Percentiles rank a stretch among this genome's conserved stretches.
Evolutionary conservation across 129 eudicot genomes (phyloP).

Genomic region (Chrysanthemum lavandulifolium): DNA sequence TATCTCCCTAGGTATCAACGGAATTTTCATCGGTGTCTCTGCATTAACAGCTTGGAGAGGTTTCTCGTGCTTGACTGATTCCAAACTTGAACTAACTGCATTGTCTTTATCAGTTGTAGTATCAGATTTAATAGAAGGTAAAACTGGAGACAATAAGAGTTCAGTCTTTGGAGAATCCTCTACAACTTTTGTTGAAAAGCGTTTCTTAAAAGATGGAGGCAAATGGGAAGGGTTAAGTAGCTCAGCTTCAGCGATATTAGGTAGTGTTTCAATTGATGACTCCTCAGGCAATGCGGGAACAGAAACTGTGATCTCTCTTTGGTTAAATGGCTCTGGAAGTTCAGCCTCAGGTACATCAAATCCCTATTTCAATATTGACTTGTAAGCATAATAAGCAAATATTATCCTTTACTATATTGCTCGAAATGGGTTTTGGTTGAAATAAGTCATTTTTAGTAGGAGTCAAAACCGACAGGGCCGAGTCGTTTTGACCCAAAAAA

Average conservation of each 20-base stretch:
- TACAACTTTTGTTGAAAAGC: slow-evolving; percentile 36
- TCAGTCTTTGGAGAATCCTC: slow-evolving; percentile 28
- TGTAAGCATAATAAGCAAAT: slow-evolving; percentile 10
- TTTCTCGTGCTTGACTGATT: slow-evolving; percentile 10
- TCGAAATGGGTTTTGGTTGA: not conserved
- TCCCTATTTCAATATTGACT: slow-evolving; percentile 33
- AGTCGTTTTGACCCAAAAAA: not conserved
- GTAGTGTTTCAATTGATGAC: slow-evolving; percentile 14
- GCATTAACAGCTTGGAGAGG: slow-evolving; percentile 17
- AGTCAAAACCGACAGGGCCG: not conserved
- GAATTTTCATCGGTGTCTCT: slow-evolving; percentile 58
- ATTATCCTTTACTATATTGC: not conserved
- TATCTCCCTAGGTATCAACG: slow-evolving; percentile 23
- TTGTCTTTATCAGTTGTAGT: slow-evolving; percentile 20
- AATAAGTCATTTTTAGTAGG: not conserved
- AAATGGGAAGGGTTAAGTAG: slow-evolving; percentile 44
- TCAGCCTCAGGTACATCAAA: slow-evolving; percentile 69
- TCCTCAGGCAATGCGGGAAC: slow-evolving; percentile 17
- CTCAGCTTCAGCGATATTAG: slow-evolving; percentile 30
- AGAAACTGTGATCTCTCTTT: slow-evolving; percentile 17
- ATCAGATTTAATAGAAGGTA: slow-evolving; percentile 24
- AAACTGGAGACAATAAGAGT: slow-evolving; percentile 22
- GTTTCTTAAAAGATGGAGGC: slow-evolving; percentile 41
- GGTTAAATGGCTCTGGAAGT: slow-evolving; percentile 63
- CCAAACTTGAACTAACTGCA: slow-evolving; percentile 29